These are phyloP conservation scores for Ostreobium quekettii DNA, from an alignment of 139 green algal genomes.

Conservation along the genomic window DNA sequence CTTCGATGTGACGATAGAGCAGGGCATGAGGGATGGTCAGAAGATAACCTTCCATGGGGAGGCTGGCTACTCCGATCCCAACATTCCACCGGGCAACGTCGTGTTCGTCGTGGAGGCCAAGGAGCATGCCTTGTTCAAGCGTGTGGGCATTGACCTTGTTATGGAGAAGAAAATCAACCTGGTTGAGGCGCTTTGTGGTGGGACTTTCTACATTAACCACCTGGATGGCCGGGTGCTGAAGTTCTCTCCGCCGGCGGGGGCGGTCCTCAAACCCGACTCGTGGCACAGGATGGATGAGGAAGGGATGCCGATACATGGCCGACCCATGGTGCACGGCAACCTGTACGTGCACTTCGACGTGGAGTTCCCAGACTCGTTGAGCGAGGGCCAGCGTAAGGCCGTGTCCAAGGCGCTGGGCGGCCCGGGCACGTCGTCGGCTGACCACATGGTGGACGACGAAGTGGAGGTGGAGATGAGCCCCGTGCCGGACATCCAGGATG, in stretches of 20 bases:
- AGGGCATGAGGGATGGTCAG: conserved; percentile 75
- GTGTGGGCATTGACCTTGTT: conserved; percentile 81
- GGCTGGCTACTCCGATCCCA: conserved; percentile 75
- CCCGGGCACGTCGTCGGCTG: neutral
- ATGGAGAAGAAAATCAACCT: conserved; percentile 82
- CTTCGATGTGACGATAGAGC: conserved; percentile 93
- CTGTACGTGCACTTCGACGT: conserved; percentile 84
- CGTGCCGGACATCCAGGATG: conserved; percentile 70
- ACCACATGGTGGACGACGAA: neutral
- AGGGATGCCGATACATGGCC: conserved; percentile 89
- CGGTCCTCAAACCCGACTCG: conserved; percentile 87
- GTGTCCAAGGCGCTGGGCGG: conserved; percentile 4
- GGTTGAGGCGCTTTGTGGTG: conserved; percentile 81
- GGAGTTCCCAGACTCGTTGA: conserved; percentile 10
- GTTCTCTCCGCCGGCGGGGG: conserved; percentile 44
- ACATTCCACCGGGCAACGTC: conserved; percentile 85
- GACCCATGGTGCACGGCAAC: conserved; percentile 88
- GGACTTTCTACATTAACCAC: conserved; percentile 69
- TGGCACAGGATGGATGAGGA: conserved; percentile 77
- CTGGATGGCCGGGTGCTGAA: conserved; percentile 80
- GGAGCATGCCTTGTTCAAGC: conserved; percentile 86
- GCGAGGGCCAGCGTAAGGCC: neutral
- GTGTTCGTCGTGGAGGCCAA: conserved; percentile 92
- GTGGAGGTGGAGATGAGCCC: neutral
- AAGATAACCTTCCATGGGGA: conserved; percentile 91